Conservation (phyloP, 2,329 filamentous ascomycete genomes). For the Colletotrichum acutatum region DNA sequence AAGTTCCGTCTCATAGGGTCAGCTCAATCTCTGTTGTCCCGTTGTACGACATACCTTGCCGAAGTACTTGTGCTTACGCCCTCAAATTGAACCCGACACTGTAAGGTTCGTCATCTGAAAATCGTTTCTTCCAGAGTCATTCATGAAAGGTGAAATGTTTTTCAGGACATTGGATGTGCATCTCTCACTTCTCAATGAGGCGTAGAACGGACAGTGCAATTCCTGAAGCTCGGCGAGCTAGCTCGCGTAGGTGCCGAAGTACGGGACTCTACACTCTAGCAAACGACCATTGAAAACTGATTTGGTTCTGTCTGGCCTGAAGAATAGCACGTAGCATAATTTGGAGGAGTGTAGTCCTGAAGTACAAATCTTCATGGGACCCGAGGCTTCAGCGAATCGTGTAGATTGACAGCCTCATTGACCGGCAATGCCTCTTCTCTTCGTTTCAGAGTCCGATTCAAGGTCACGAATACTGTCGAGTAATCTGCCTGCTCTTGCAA, state of each 20-base stretch:
- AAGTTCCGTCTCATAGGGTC: neutral
- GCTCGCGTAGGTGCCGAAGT: neutral
- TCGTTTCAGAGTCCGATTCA: no score
- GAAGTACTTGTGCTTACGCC: neutral
- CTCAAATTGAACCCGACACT: neutral
- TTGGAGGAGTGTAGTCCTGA: no score
- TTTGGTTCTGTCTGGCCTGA: neutral
- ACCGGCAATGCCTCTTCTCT: no score
- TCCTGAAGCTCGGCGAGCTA: neutral
- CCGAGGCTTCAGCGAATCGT: neutral
- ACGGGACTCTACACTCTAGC: neutral
- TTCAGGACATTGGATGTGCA: neutral
- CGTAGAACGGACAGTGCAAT: neutral
- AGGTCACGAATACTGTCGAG: no score
- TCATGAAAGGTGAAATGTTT: neutral
- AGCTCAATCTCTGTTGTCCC: neutral
- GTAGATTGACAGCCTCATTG: neutral
- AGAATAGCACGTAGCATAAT: neutral
- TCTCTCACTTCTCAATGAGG: neutral
- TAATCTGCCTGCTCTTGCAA: no score
- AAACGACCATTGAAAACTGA: neutral
- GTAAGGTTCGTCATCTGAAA: neutral
- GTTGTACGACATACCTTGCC: conserved; percentile 7
- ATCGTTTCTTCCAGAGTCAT: neutral
- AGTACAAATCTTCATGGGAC: neutral